Percentiles rank a stretch among this genome's conserved stretches.
Conservation (phyloP, 2,329 filamentous ascomycete genomes). For the Colletotrichum chlorophyti region DNA sequence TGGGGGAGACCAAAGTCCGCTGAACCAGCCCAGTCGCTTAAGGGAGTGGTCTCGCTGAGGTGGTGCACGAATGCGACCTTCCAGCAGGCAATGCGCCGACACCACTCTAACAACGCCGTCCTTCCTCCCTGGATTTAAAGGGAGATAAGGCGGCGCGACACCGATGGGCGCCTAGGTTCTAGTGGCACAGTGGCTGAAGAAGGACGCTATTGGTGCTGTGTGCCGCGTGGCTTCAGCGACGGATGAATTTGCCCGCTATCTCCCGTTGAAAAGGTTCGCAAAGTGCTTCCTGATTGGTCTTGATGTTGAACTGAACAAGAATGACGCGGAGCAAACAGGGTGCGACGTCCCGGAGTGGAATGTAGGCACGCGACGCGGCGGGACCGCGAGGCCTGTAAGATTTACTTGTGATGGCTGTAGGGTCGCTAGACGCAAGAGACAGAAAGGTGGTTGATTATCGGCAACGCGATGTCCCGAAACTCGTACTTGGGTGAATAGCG, state of each 20-base stretch:
- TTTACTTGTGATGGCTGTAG: background rate
- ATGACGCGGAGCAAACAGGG: background rate
- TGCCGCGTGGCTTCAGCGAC: conserved; percentile 14
- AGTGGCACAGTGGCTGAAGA: background rate
- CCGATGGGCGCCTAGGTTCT: background rate
- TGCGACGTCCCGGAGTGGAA: conserved; percentile 4
- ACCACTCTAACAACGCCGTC: background rate
- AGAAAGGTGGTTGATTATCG: too few species aligned
- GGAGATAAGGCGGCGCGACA: conserved; percentile 13
- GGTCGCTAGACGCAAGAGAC: too few species aligned
- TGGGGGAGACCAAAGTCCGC: conserved; percentile 3
- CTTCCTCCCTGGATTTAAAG: conserved; percentile 13
- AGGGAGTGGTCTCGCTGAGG: too few species aligned
- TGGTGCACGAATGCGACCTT: too few species aligned
- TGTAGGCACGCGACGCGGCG: conserved; percentile 8
- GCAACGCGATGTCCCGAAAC: too few species aligned
- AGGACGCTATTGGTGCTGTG: conserved; percentile 6
- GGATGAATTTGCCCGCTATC: background rate
- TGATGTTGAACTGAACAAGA: background rate
- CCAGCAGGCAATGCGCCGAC: too few species aligned
- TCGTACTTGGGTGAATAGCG: too few species aligned
- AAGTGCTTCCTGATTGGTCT: background rate
- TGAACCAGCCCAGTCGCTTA: too few species aligned
- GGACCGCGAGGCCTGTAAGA: background rate
- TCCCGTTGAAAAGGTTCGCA: too few species aligned